These are phyloP conservation scores for Talinum fruticosum DNA, from an alignment of 148 eudicot species.

Conservation along the genomic window DNA sequence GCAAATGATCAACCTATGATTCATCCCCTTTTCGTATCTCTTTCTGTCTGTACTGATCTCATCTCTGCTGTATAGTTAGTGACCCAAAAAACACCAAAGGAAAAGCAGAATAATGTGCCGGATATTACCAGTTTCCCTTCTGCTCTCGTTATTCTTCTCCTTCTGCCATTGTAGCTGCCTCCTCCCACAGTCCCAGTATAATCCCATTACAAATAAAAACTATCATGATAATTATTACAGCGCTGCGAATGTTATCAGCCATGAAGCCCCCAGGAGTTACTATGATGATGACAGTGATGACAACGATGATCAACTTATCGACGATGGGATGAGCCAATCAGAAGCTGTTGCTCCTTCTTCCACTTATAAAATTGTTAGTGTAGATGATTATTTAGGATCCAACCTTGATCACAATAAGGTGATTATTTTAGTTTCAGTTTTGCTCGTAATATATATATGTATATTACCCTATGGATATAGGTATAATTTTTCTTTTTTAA, in stretches of 20 bases:
- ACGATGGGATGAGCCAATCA: not conserved
- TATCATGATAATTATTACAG: not conserved
- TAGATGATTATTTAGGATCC: conserved; percentile 37
- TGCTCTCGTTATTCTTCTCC: not conserved
- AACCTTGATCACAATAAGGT: conserved; percentile 46
- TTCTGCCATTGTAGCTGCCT: not conserved
- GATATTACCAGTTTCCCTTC: not conserved
- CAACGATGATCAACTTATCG: not conserved
- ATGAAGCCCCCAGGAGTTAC: not conserved
- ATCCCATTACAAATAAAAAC: not conserved
- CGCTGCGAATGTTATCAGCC: not conserved
- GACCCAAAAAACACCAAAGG: not conserved
- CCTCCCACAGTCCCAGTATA: not conserved
- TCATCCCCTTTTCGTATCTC: not conserved
- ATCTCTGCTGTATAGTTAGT: not conserved
- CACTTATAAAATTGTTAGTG: conserved; percentile 31
- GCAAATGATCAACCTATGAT: not conserved
- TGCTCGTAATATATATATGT: too few relatives aligned
- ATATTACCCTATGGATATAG: too few relatives aligned
- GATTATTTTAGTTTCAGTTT: not conserved
- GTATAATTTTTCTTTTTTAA: too few relatives aligned
- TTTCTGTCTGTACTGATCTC: not conserved
- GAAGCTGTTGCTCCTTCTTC: conserved; percentile 22
- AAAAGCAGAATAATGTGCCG: not conserved
- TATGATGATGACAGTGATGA: not conserved